Base-by-base conservation (phyloP, 2,329 filamentous ascomycete species). In the Cytospora schulzeri region DNA sequence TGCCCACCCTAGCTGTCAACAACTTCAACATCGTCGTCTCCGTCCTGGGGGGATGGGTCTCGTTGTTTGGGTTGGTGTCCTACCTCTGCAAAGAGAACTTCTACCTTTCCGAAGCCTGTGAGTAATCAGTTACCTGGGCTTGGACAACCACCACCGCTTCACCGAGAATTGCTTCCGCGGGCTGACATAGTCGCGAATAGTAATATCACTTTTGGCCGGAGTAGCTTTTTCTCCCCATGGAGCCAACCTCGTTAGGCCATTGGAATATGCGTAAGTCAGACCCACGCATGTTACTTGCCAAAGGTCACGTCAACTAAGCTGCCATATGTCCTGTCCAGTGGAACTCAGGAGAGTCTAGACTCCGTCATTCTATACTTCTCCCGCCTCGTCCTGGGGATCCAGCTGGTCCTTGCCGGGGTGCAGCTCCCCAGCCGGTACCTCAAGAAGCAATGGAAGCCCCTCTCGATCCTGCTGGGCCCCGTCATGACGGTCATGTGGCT, bases 401-500 rank as follows among this genome's bases (percentile, higher is more conserved):
- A 97, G 77, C 85, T 97, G 14, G 91, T 97, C 11, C 82, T 97
- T 8, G 93, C 93, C 0, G 93, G 93, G 7, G 88, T 97, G 0
- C 93, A 97, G 74, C 82, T 97, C 8, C 93, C 93, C 0, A 91
- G 88, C 73, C 89, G 90, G 66, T 97, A 97, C 71, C 80, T 97
- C 26, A 79, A 84, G 73, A 87, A 81, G 69, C 88, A 97, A 86
- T 93, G 91, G 90, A 91, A 86, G 72, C 85, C 90, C 12, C 78
- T 97, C 24, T 76, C 85, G 1, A 77, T 94, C 14, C 83, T 97
- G 22, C 84, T 97, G 8, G 92, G 92, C 0, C 93, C 92, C 0
- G 88, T 91, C 50, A 96, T 97, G 93, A 85, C 85, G 1, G 79
- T 80, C 66, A 97, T 97, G 93, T 97, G 93, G 93, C 70, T 96